These are phyloP conservation scores for Euphorbia celastroides DNA, from an alignment of 441 rosid genomes.

Conservation along the genomic window DNA sequence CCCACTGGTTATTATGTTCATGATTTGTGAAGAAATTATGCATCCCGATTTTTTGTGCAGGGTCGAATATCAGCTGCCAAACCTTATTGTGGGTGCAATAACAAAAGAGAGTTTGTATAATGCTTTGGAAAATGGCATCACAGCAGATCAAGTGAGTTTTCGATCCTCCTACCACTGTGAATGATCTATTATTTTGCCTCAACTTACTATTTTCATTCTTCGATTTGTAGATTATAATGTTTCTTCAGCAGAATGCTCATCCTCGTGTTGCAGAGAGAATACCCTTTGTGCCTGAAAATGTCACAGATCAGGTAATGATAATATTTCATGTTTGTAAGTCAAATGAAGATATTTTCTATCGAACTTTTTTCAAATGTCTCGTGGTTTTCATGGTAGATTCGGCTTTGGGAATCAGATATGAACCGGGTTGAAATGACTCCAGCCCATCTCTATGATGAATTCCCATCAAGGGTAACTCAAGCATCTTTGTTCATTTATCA, in stretches of 20 bases:
- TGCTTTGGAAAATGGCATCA: constrained; percentile 92
- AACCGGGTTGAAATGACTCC: constrained; percentile 85
- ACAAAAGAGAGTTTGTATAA: constrained; percentile 85
- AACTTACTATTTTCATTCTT: constrained; percentile 9
- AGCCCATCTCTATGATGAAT: constrained; percentile 76
- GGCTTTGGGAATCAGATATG: constrained; percentile 93
- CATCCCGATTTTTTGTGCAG: constrained; percentile 38
- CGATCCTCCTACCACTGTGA: not conserved
- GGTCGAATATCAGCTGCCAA: constrained; percentile 92
- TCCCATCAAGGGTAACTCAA: constrained; percentile 67
- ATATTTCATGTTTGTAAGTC: constrained; percentile 8
- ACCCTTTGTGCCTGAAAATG: constrained; percentile 91
- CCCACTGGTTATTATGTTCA: not conserved
- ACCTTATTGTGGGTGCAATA: constrained; percentile 82
- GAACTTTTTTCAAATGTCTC: constrained; percentile 1
- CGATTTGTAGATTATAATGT: constrained; percentile 61
- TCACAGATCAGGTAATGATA: constrained; percentile 73
- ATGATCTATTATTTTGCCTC: constrained; percentile 7
- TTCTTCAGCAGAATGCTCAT: constrained; percentile 93
- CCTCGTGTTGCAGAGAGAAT: constrained; percentile 73
- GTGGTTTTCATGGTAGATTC: constrained; percentile 43
- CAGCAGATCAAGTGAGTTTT: constrained; percentile 65
- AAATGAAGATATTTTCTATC: constrained; percentile 5
- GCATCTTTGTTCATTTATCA: constrained; percentile 1
- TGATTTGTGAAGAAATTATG: constrained; percentile 3